phyloP scores from a whole-genome alignment of 306 rosid genomes.

The Acacia crassicarpa region DNA sequence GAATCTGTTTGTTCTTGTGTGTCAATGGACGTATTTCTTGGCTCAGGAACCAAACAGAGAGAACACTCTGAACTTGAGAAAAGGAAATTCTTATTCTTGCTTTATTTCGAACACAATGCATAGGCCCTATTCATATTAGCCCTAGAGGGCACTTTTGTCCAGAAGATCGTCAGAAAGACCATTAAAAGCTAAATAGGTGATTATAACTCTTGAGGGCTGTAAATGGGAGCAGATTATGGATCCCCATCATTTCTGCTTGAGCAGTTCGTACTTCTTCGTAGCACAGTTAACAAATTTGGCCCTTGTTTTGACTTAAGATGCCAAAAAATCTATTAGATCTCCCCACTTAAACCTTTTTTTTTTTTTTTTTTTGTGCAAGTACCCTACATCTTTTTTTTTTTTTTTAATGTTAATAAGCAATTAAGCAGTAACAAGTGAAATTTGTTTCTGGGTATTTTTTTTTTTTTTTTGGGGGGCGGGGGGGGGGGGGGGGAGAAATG shows the following conservation, averaged over 20 bases:
- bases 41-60: not conserved
- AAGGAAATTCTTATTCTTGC: not conserved
- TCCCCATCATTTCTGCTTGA: not conserved
- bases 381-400: not conserved
- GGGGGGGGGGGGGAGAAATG: not conserved
- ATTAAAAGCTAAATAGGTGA: not conserved
- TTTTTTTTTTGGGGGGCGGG: no score
- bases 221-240: not conserved
- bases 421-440: constrained; percentile 19
- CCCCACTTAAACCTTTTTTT: not conserved
- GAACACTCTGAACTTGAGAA: not conserved
- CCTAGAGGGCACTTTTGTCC: not conserved
- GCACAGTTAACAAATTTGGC: not conserved
- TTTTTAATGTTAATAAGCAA: not conserved
- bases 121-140: not conserved
- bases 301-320: not conserved
- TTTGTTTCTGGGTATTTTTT: not conserved
- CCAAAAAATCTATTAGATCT: not conserved
- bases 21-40: constrained; percentile 11
- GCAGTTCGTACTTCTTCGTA: not conserved
- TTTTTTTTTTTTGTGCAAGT: not conserved
- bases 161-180: not conserved
- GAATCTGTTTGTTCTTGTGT: constrained; percentile 1
- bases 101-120: not conserved
- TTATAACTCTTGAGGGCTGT: not conserved